Evolutionary conservation across 169 alveolate species (phyloP).

Genomic region (Miamiensis avidus): DNA sequence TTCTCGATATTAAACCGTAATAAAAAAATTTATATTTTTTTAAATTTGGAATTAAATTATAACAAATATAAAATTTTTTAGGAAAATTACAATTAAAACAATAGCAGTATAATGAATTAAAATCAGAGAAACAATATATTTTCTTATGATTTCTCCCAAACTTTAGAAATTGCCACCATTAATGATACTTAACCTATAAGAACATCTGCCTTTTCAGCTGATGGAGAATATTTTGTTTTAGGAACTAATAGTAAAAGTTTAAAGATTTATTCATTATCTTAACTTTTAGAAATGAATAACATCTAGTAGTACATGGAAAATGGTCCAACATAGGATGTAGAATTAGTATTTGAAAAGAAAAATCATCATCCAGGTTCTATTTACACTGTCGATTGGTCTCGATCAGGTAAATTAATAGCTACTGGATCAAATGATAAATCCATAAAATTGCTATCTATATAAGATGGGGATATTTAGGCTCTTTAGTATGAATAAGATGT

Average conservation of each 20-base stretch:
- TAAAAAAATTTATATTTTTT: no score
- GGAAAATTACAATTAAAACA: no score
- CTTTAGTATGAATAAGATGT: constrained; percentile 35
- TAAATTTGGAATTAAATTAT: no score
- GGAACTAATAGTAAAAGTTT: constrained; percentile 85
- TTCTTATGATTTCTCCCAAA: neutral
- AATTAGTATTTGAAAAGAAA: constrained; percentile 64
- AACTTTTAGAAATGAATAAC: constrained; percentile 41
- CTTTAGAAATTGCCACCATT: constrained; percentile 38
- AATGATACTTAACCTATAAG: constrained; percentile 83
- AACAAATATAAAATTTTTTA: no score
- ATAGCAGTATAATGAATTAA: no score
- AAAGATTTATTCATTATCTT: constrained; percentile 70
- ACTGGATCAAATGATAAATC: constrained; percentile 86
- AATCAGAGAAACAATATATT: neutral
- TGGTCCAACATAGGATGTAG: neutral
- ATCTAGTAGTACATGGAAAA: constrained; percentile 13
- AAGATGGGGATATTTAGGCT: constrained; percentile 21
- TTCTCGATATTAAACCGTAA: no score
- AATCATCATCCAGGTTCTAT: constrained; percentile 86
- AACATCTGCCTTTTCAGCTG: constrained; percentile 74
- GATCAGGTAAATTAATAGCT: constrained; percentile 78
- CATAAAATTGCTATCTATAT: constrained; percentile 56
- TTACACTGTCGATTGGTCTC: constrained; percentile 85
- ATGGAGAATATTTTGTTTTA: constrained; percentile 81